Evolutionary conservation across 805 yeast genomes (phyloP).

Genomic region (Cyberlindnera bimundalis): DNA sequence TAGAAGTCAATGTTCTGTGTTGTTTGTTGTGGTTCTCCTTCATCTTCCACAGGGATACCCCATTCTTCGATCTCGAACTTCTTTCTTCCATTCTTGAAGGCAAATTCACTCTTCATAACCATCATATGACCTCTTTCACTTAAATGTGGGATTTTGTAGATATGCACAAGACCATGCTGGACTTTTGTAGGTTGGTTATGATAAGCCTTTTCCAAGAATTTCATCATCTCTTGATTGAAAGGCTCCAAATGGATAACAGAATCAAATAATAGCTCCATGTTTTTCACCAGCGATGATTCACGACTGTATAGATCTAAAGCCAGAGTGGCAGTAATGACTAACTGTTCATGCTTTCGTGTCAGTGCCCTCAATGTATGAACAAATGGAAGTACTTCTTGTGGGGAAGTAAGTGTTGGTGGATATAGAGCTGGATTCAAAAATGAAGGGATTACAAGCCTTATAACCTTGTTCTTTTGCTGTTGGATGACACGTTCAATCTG

Average conservation of each 20-base stretch:
- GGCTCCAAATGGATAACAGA: conserved; percentile 75
- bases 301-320: conserved; percentile 68
- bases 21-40: conserved; percentile 24
- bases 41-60: conserved; percentile 96
- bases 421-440: conserved; percentile 77
- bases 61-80: conserved; percentile 87
- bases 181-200: conserved; percentile 69
- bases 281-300: conserved; percentile 41
- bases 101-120: conserved; percentile 68
- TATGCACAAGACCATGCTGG: conserved; percentile 83
- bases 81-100: conserved; percentile 80
- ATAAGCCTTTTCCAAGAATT: conserved; percentile 64
- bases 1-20: conserved; percentile 25
- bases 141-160: conserved; percentile 66
- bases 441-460: conserved; percentile 73
- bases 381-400: conserved; percentile 54
- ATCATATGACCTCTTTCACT: conserved; percentile 81
- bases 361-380: conserved; percentile 56
- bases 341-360: conserved; percentile 42
- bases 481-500: conserved; percentile 44
- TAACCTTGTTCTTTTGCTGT: conserved; percentile 42
- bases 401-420: conserved; percentile 43
- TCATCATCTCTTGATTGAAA: conserved; percentile 69
- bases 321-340: conserved; percentile 52
- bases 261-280: conserved; percentile 60